phyloP scores from a whole-genome alignment of 352 stramenopile genomes.

The Globisporangium solare region DNA sequence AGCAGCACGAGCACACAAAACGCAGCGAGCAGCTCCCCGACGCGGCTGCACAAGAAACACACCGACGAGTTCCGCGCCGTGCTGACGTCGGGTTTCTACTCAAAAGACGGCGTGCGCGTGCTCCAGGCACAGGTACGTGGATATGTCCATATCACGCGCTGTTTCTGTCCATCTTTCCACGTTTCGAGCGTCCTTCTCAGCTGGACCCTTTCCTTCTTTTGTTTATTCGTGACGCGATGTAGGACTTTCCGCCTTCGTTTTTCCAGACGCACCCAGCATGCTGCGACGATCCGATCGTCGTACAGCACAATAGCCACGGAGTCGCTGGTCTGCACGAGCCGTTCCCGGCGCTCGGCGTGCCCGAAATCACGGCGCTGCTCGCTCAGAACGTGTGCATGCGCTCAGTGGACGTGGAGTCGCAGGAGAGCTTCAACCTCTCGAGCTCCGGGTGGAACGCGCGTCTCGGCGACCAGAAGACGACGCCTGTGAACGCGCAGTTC shows the following conservation, averaged over 20 bases:
- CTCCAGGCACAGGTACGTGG: conserved; percentile 17
- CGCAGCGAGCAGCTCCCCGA: not conserved
- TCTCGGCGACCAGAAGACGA: conserved; percentile 11
- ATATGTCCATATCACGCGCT: not conserved
- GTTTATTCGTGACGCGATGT: conserved; percentile 1
- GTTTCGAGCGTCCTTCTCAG: not conserved
- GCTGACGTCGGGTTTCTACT: conserved; percentile 31
- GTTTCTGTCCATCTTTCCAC: not conserved
- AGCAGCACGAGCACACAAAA: not conserved
- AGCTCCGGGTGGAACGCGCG: conserved; percentile 13
- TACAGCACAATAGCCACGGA: conserved; percentile 7
- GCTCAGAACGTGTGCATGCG: conserved; percentile 12
- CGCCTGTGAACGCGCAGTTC: conserved; percentile 51
- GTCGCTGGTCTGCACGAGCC: conserved; percentile 34
- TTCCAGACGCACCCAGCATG: conserved; percentile 21
- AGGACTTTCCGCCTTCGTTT: conserved; percentile 25
- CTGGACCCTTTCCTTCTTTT: not conserved
- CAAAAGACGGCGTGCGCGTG: conserved; percentile 30
- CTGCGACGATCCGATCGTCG: conserved; percentile 15
- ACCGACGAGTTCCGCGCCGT: conserved; percentile 32
- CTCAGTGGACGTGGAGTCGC: conserved; percentile 16
- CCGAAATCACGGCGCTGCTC: conserved; percentile 14
- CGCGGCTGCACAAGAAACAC: conserved; percentile 31
- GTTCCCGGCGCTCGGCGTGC: conserved; percentile 28
- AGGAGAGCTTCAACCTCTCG: conserved; percentile 20